Evolutionary conservation across 805 yeast species (phyloP).

Genomic region (Lipomyces spencermartinsiae): DNA sequence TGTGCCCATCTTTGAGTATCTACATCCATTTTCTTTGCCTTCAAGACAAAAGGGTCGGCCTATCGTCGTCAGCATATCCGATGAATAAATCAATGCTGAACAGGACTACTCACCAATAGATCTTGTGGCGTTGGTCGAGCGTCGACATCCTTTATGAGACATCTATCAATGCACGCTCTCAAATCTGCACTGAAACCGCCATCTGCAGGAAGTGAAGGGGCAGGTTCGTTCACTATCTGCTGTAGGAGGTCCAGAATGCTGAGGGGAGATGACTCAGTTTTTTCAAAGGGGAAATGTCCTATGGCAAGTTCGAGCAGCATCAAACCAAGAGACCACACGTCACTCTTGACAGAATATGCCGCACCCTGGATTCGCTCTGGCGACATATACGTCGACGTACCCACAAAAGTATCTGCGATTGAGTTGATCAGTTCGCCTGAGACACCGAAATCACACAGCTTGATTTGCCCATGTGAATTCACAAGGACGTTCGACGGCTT

Average conservation of each 20-base stretch:
- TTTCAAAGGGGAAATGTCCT: conserved; percentile 75
- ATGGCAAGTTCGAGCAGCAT: conserved; percentile 87
- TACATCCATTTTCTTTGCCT: conserved; percentile 18
- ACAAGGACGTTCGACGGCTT: conserved; percentile 93
- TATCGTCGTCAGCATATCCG: background rate
- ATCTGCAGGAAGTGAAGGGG: conserved; percentile 69
- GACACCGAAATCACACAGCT: conserved; percentile 96
- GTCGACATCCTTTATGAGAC: conserved; percentile 74
- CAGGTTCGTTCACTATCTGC: conserved; percentile 89
- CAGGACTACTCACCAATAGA: conserved; percentile 49
- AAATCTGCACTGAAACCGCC: conserved; percentile 55
- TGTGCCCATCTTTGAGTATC: conserved; percentile 30
- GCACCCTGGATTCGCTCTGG: conserved; percentile 98
- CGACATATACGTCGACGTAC: conserved; percentile 92
- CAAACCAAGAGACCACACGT: conserved; percentile 95
- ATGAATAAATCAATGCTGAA: background rate
- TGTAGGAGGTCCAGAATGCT: conserved; percentile 91
- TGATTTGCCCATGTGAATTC: conserved; percentile 84
- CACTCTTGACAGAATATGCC: conserved; percentile 91
- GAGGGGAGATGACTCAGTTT: conserved; percentile 57
- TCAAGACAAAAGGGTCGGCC: conserved; percentile 33
- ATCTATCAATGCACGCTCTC: conserved; percentile 72
- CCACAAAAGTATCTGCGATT: conserved; percentile 96
- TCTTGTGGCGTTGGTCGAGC: conserved; percentile 75
- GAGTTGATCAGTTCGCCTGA: conserved; percentile 97